Base-by-base conservation (phyloP, 495 filamentous ascomycete species). In the Neurospora sp. region DNA sequence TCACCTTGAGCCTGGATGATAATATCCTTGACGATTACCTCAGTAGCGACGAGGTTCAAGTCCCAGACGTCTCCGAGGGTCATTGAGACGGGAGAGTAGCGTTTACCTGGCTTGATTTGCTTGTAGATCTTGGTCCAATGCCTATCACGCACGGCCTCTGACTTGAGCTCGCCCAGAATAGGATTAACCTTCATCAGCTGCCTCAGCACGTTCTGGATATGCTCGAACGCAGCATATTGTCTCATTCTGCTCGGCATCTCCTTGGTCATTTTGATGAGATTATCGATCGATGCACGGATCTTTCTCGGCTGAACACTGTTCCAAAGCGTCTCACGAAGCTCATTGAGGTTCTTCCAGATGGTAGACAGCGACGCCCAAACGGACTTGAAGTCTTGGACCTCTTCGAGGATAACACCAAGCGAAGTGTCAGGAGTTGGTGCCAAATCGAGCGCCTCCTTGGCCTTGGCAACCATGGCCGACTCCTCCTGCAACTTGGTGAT, bases 41-140 rank as follows among this genome's bases (percentile, higher is more conserved):
- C 96, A 77, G 91, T 97, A 5, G 93, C 86, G 37, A 90, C 87
- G 39, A 98, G 90, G 77, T 98, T 93, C 42, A 99, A 84, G 81
- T 99, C 96, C 96, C 96, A 99, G 15, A 99, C 96, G 81, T 97
- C 94, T 45, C 96, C 96, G 19, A 99, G 90, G 2, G 92, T 97
- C 85, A 98, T 91, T 2, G 94, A 94, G n/a, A 94, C 88, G 37
- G 93, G 89, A 5, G 94, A 97, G 82, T 97, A 97, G 71, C 96
- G 86, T 80, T 95, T 92, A 37, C 92, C 91, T 15, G 96, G 94
- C 78, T 93, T 97, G 73, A 99, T 84, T 11, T 92, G 88, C 82
- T 98, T 98, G 86, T 94, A 99, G 28, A 99, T 98, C 83, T 94
- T 96, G 62, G 90, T 90, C 96, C 96, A 99, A 81, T 99, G 96